These are phyloP conservation scores for Leucocoprinus birnbaumii DNA, from an alignment of 768 basidiomycete genomes.

Conservation along the genomic window DNA sequence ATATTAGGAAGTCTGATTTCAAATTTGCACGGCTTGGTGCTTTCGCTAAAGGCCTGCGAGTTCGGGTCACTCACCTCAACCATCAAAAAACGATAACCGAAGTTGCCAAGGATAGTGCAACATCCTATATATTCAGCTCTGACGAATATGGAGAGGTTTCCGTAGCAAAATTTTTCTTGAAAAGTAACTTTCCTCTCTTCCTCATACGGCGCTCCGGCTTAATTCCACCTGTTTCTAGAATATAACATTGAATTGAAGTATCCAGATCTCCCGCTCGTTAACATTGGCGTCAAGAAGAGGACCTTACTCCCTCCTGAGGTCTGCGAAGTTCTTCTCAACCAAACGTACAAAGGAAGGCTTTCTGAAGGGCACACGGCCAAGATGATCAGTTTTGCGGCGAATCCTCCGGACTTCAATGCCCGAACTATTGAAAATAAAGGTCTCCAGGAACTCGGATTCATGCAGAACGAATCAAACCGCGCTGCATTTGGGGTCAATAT, in stretches of 20 bases:
- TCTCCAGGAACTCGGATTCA: conserved; percentile 58
- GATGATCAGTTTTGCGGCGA: conserved; percentile 75
- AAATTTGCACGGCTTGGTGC: conserved; percentile 56
- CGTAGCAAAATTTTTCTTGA: conserved; percentile 66
- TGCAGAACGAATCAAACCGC: conserved; percentile 35
- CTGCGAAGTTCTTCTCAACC: conserved; percentile 67
- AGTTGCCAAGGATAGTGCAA: conserved; percentile 45
- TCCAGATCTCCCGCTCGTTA: conserved; percentile 54
- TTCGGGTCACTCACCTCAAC: conserved; percentile 68
- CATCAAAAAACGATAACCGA: conserved; percentile 71
- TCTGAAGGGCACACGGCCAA: conserved; percentile 63
- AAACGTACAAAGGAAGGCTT: conserved; percentile 69
- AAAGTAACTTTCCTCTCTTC: conserved; percentile 43
- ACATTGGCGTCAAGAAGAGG: conserved; percentile 49
- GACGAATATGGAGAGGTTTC: conserved; percentile 49
- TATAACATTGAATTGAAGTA: conserved; percentile 51
- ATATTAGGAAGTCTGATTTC: conserved; percentile 51
- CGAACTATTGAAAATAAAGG: conserved; percentile 58
- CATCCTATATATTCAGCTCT: conserved; percentile 49
- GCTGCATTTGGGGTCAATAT: conserved; percentile 60
- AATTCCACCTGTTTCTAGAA: conserved; percentile 36
- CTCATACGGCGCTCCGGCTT: not conserved
- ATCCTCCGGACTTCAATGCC: conserved; percentile 67
- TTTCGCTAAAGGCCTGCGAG: conserved; percentile 65
- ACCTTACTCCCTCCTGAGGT: conserved; percentile 67